Percentiles rank a stretch among this genome's conserved stretches.
Evolutionary conservation across 2,329 filamentous ascomycete species (phyloP).

Genomic region (Seiridium unicorne): DNA sequence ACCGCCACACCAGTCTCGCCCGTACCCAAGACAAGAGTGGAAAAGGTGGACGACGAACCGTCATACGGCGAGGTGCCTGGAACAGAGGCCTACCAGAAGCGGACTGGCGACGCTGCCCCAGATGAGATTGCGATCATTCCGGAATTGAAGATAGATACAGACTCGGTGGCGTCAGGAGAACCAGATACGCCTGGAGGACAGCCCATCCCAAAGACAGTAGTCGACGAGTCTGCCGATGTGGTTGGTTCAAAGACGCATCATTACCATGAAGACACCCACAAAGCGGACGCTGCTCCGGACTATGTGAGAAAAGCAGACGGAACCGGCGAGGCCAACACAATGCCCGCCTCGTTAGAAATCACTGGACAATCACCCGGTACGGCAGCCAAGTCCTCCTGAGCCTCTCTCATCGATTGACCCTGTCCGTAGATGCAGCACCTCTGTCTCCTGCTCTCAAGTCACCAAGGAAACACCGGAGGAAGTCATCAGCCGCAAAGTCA

Average conservation of each 20-base stretch:
- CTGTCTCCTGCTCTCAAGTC: constrained; percentile 24
- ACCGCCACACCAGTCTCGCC: constrained; percentile 45
- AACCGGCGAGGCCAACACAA: constrained; percentile 27
- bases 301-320: constrained; percentile 41
- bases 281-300: constrained; percentile 53
- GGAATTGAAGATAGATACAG: constrained; percentile 26
- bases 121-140: constrained; percentile 57
- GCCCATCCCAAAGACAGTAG: constrained; percentile 49
- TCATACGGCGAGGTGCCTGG: constrained; percentile 62
- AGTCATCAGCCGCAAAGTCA: constrained; percentile 25
- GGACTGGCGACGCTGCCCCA: constrained; percentile 56
- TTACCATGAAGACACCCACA: constrained; percentile 43
- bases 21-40: constrained; percentile 57
- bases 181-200: constrained; percentile 32
- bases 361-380: constrained; percentile 31
- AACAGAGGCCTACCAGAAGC: constrained; percentile 55
- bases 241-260: constrained; percentile 41
- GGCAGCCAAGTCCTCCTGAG: constrained; percentile 33
- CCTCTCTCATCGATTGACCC: constrained; percentile 33
- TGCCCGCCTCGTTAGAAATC: constrained; percentile 23
- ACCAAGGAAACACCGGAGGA: constrained; percentile 21
- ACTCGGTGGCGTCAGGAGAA: constrained; percentile 22
- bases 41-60: constrained; percentile 56
- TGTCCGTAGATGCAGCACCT: constrained; percentile 31
- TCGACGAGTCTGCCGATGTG: constrained; percentile 50